Percentiles rank a stretch among this genome's conserved stretches.
These are phyloP conservation scores for Phytophthora citrophthora DNA, from an alignment of 352 stramenopile species.

Conservation along the genomic window DNA sequence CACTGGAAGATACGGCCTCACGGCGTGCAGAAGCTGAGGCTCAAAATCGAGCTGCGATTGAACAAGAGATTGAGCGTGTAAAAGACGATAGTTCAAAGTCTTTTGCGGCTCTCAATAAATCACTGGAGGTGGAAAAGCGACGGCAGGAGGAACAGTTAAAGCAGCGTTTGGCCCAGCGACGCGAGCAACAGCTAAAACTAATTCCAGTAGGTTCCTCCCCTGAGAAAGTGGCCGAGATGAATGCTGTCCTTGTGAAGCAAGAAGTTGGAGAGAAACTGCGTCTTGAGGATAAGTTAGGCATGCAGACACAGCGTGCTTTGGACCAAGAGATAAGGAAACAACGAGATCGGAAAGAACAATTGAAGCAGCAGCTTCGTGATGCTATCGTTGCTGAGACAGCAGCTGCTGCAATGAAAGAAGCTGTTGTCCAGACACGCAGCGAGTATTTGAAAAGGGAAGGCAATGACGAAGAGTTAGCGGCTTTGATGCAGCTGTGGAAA, in stretches of 20 bases:
- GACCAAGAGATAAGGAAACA: conserved; percentile 30
- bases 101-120: conserved; percentile 11
- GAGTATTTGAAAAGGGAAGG: conserved; percentile 8
- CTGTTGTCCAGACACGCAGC: conserved; percentile 11
- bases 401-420: conserved; percentile 23
- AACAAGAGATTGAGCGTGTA: conserved; percentile 26
- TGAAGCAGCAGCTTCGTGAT: conserved; percentile 28
- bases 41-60: conserved; percentile 6
- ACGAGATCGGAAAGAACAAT: conserved; percentile 22
- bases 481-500: conserved; percentile 22
- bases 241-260: conserved; percentile 29
- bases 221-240: conserved; percentile 24
- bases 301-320: conserved; percentile 26
- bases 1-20: conserved; percentile 17
- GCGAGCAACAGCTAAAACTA: conserved; percentile 28
- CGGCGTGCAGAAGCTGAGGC: conserved; percentile 3
- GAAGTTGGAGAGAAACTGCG: conserved; percentile 23
- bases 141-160: conserved; percentile 34
- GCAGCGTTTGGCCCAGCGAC: conserved; percentile 31
- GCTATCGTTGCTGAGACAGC: conserved; percentile 17
- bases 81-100: conserved; percentile 26
- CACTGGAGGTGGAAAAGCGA: conserved; percentile 31
- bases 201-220: conserved; percentile 14
- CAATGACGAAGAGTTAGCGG: conserved; percentile 10
- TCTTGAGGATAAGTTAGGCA: conserved; percentile 35